Conservation (phyloP, 805 yeast genomes). For the Teunomyces atbi region DNA sequence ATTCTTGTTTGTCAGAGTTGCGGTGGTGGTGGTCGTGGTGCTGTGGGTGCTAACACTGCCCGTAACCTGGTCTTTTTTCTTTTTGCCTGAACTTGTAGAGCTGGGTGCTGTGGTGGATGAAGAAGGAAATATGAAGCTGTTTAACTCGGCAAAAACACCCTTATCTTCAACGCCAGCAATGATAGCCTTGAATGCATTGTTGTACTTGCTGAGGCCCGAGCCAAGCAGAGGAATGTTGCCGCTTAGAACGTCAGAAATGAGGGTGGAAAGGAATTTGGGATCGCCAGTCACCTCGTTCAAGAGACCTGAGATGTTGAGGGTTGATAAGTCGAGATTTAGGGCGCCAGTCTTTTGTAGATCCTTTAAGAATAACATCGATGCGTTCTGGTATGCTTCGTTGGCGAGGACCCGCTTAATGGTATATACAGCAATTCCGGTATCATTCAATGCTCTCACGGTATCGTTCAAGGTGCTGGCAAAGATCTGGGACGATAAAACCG, state of each 20-base stretch:
- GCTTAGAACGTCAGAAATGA: conserved; percentile 22
- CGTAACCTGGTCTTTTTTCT: conserved; percentile 6
- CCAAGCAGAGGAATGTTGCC: conserved; percentile 17
- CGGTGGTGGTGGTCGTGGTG: conserved; percentile 1
- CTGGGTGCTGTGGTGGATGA: conserved; percentile 11
- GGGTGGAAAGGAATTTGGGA: conserved; percentile 18
- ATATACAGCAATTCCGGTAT: conserved; percentile 40
- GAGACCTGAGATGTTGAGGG: conserved; percentile 27
- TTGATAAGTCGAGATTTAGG: conserved; percentile 18
- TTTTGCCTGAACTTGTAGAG: conserved; percentile 9
- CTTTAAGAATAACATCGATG: conserved; percentile 32
- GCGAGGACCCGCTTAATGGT: conserved; percentile 35
- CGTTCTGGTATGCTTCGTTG: conserved; percentile 32
- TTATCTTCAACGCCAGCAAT: conserved; percentile 30
- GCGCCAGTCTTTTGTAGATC: conserved; percentile 29
- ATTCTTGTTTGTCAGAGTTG: not conserved
- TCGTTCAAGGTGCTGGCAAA: conserved; percentile 26
- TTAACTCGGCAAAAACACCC: conserved; percentile 40
- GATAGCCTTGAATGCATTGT: conserved; percentile 29
- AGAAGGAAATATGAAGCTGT: conserved; percentile 22
- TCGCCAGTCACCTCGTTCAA: conserved; percentile 23
- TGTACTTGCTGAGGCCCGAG: conserved; percentile 22
- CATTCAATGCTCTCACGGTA: conserved; percentile 34
- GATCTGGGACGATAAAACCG: conserved; percentile 27
- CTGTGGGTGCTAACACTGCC: conserved; percentile 4